A percentile compares a stretch with the other conserved stretches of the same genome.
These are phyloP conservation scores for Pelomyxa schiedti DNA, from an alignment of 78 protist species.

Conservation along the genomic window DNA sequence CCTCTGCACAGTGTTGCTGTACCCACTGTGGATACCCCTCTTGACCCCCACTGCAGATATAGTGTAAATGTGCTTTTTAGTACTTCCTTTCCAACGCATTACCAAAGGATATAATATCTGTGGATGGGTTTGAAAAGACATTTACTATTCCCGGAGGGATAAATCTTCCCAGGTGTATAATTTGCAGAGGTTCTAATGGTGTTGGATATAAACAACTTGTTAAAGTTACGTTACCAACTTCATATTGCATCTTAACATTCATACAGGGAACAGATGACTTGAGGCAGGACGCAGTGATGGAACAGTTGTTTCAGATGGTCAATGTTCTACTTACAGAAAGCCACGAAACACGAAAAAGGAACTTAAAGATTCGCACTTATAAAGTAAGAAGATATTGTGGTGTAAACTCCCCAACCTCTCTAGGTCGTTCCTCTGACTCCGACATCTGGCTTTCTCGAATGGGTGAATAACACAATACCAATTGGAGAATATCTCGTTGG, in stretches of 20 bases:
- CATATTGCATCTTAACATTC: neutral
- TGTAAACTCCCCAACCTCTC: too few species aligned
- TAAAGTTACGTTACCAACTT: neutral
- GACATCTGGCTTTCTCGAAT: slow-evolving; percentile 55
- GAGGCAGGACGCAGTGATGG: slow-evolving; percentile 82
- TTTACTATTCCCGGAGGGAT: slow-evolving; percentile 39
- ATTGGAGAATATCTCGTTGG: slow-evolving; percentile 26
- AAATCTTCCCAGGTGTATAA: slow-evolving; percentile 45
- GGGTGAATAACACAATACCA: slow-evolving; percentile 48
- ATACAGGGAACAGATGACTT: slow-evolving; percentile 62
- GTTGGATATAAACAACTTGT: neutral
- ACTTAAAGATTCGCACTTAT: slow-evolving; percentile 53
- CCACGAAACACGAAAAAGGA: neutral
- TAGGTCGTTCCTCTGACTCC: slow-evolving; percentile 71
- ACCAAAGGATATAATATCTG: neutral
- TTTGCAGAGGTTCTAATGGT: slow-evolving; percentile 43
- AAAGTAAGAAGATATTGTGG: too few species aligned
- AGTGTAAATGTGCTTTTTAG: neutral
- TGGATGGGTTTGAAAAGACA: neutral
- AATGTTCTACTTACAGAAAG: slow-evolving; percentile 27
- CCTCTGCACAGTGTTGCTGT: neutral
- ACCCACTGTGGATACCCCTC: neutral
- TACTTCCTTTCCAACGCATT: too few species aligned
- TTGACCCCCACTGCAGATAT: neutral
- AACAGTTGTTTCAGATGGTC: slow-evolving; percentile 68